These are phyloP conservation scores for Carallia brachiata DNA, from an alignment of 345 rosid genomes.

Conservation along the genomic window DNA sequence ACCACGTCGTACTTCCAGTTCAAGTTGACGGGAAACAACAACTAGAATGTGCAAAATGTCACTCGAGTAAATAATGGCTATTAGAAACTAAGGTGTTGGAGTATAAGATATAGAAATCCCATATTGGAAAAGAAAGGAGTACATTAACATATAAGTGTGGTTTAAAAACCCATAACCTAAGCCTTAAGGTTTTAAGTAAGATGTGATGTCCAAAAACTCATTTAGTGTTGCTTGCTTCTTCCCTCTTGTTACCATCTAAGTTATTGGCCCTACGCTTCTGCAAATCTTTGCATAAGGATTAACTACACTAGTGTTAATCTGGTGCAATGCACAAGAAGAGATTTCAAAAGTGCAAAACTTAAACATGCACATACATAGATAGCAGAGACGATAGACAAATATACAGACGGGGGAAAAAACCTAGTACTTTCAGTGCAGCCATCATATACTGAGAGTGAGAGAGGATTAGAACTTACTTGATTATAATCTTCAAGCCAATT, in stretches of 20 bases:
- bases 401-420: not conserved
- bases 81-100: not conserved
- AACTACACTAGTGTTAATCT: not conserved
- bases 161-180: no score
- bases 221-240: no score
- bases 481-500: constrained; percentile 95
- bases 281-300: not conserved
- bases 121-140: no score
- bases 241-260: no score
- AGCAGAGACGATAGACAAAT: not conserved
- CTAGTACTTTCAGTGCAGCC: not conserved
- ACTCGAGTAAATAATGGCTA: not conserved
- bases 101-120: no score
- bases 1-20: not conserved
- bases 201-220: no score
- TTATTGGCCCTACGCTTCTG: no score
- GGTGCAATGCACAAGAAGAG: not conserved
- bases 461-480: constrained; percentile 47
- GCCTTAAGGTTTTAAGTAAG: no score
- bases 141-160: no score
- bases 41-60: not conserved
- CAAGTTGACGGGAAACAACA: not conserved
- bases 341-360: not conserved
- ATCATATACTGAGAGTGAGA: not conserved
- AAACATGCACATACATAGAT: not conserved